Conservation (phyloP, 306 rosid species). For the Castanospermum australe region DNA sequence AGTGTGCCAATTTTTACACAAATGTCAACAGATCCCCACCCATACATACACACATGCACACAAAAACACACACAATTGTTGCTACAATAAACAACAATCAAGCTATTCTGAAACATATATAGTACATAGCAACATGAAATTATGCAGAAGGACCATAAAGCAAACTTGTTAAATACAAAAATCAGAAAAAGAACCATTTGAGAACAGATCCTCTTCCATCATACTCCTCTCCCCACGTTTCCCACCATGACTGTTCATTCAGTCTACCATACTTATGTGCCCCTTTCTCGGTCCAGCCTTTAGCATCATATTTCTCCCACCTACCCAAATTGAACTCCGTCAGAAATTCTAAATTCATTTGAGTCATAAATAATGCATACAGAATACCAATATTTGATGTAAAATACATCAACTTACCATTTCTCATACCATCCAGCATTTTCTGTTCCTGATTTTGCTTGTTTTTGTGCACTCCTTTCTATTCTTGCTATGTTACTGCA, state of each 20-base stretch:
- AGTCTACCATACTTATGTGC: slow-evolving; percentile 97
- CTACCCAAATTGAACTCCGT: slow-evolving; percentile 47
- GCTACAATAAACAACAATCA: slow-evolving; percentile 6
- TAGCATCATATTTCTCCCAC: slow-evolving; percentile 99
- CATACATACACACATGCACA: not conserved
- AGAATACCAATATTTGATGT: not conserved
- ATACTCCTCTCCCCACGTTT: slow-evolving; percentile 98
- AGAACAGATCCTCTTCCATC: slow-evolving; percentile 98
- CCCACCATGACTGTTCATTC: slow-evolving; percentile 99
- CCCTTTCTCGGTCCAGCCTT: slow-evolving; percentile 99
- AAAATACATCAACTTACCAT: slow-evolving; percentile 59
- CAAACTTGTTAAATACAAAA: slow-evolving; percentile 11
- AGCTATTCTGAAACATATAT: not conserved
- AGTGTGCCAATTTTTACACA: not conserved
- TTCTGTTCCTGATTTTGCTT: slow-evolving; percentile 94
- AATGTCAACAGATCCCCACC: not conserved
- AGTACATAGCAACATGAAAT: slow-evolving; percentile 5
- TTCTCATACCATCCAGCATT: slow-evolving; percentile 99
- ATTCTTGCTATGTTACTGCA: slow-evolving; percentile 90
- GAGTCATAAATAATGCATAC: not conserved
- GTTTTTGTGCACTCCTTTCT: slow-evolving; percentile 98
- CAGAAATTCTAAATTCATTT: not conserved
- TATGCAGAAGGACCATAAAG: slow-evolving; percentile 4
- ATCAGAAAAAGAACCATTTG: slow-evolving; percentile 69
- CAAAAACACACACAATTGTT: not conserved